These are phyloP conservation scores for Andrographis paniculata DNA, from an alignment of 305 asterid genomes.

Conservation along the genomic window DNA sequence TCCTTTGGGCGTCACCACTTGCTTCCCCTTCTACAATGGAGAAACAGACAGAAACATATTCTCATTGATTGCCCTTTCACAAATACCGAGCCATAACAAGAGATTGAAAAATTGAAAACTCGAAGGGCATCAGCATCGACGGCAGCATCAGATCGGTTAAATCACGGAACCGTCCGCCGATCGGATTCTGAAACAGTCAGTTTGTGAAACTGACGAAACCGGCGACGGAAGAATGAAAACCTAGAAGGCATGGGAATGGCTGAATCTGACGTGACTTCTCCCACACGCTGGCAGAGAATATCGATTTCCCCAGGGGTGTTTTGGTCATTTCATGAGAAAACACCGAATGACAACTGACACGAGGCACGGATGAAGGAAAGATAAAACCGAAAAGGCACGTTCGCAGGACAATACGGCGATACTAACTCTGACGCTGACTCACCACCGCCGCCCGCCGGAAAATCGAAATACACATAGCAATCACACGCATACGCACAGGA, in stretches of 20 bases:
- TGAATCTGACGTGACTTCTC: neutral
- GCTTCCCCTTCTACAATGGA: neutral
- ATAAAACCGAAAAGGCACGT: conserved; percentile 1
- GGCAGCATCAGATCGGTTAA: neutral
- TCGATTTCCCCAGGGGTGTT: neutral
- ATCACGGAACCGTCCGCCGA: neutral
- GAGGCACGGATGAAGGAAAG: conserved; percentile 21
- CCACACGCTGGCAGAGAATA: conserved; percentile 1
- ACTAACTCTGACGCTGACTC: conserved; percentile 14
- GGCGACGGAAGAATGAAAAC: neutral
- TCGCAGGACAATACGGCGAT: neutral
- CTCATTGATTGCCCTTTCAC: neutral
- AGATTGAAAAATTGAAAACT: no score
- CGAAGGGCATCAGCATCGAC: neutral
- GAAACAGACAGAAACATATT: neutral
- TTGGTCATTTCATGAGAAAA: neutral
- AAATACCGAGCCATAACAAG: no score
- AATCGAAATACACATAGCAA: neutral
- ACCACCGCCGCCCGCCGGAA: conserved; percentile 19
- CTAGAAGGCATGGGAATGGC: neutral
- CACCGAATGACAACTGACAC: conserved; percentile 31
- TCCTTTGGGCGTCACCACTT: neutral
- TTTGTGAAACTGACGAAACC: neutral
- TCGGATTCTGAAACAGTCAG: neutral
- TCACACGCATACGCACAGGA: neutral